Evolutionary conservation across 306 rosid genomes (phyloP).

Genomic region (Vigna radiata): DNA sequence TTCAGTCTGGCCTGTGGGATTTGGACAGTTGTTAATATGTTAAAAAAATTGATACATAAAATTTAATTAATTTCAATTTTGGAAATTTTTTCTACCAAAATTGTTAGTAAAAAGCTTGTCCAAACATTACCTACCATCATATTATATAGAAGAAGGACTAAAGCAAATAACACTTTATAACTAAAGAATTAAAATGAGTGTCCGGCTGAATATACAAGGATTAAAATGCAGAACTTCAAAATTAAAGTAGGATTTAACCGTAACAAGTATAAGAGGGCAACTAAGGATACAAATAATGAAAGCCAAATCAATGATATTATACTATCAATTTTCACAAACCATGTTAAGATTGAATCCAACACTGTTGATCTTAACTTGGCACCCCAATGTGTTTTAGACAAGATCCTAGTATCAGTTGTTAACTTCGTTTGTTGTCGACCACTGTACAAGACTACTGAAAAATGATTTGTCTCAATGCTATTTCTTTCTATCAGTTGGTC

Average conservation of each 20-base stretch:
- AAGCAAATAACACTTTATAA: not conserved
- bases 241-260: constrained; percentile 4
- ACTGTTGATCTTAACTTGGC: constrained; percentile 25
- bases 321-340: constrained; percentile 29
- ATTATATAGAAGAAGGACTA: not conserved
- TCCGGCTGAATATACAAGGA: constrained; percentile 43
- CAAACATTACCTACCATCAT: not conserved
- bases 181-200: not conserved
- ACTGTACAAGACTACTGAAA: not conserved
- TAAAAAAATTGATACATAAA: not conserved
- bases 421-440: constrained; percentile 18
- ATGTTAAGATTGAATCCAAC: constrained; percentile 20
- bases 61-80: too few relatives aligned
- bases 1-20: not conserved
- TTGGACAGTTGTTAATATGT: constrained; percentile 16
- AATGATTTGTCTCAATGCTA: constrained; percentile 18
- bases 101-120: too few relatives aligned
- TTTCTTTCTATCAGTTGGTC: constrained; percentile 24
- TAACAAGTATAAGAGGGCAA: constrained; percentile 4
- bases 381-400: constrained; percentile 29
- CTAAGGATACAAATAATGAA: constrained; percentile 26
- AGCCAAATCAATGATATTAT: constrained; percentile 17
- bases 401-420: not conserved
- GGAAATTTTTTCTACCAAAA: too few relatives aligned
- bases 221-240: constrained; percentile 21